Evolutionary conservation across 2,329 filamentous ascomycete genomes (phyloP).

Genomic region (Aspergillus terreus): DNA sequence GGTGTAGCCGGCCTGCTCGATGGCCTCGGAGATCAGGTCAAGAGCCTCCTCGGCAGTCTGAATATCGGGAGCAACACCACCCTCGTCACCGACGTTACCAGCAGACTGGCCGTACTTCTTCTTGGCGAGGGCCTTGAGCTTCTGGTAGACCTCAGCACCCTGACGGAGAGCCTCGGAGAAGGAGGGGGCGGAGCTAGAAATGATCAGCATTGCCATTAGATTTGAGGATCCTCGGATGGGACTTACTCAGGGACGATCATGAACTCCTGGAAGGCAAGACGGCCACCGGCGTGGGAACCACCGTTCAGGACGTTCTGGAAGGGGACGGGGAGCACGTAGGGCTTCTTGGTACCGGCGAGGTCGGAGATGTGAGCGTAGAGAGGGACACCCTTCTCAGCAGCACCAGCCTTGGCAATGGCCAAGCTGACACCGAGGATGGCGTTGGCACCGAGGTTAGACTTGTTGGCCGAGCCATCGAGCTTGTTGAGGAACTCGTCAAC

Average conservation of each 20-base stretch:
- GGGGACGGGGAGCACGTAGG: constrained; percentile 82
- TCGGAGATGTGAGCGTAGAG: constrained; percentile 86
- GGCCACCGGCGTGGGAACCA: constrained; percentile 94
- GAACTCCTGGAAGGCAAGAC: constrained; percentile 93
- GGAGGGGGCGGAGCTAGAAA: constrained; percentile 67
- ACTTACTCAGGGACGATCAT: constrained; percentile 83
- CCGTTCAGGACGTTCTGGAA: constrained; percentile 95
- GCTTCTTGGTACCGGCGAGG: constrained; percentile 85
- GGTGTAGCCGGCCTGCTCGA: constrained; percentile 91
- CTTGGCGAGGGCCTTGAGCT: constrained; percentile 94
- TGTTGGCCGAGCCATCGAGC: constrained; percentile 81
- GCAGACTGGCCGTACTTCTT: constrained; percentile 99
- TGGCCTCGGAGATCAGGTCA: constrained; percentile 89
- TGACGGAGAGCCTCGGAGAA: constrained; percentile 97
- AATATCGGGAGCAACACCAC: constrained; percentile 98
- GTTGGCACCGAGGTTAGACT: constrained; percentile 84
- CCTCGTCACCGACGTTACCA: constrained; percentile 98
- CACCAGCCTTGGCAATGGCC: constrained; percentile 83
- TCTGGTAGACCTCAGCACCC: constrained; percentile 96
- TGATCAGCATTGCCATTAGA: background rate
- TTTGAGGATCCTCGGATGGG: background rate
- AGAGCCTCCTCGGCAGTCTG: constrained; percentile 95
- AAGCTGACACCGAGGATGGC: constrained; percentile 82
- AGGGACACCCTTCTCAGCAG: constrained; percentile 82
- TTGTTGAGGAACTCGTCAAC: constrained; percentile 81